Evolutionary conservation across 202 grass and related monocot species (phyloP), one percentile per base, ranked within the genome.

Genomic region (Eragrostis tef): DNA sequence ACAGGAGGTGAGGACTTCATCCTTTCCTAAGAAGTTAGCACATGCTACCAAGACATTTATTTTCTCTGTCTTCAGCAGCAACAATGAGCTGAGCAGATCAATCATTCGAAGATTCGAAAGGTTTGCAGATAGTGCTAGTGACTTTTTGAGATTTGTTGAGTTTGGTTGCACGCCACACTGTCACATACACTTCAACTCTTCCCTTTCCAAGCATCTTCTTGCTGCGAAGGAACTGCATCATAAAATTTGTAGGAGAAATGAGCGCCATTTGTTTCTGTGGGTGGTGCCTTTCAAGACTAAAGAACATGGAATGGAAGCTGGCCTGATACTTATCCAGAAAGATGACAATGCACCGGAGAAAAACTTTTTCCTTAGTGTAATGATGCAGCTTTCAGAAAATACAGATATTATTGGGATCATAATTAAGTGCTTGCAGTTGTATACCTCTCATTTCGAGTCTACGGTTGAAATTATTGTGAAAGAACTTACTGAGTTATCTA

Each of bases 101-200:
- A 3, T 12, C 0, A 44, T 71, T 51, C 54, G 8, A 3, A 79
- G 66, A 19, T 54, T 53, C 12, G 83, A 79, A 16, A 21, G 66
- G 65, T 85, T 22, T 14, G 74, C 66, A 1, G 56, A 84, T 47
- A 64, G 73, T 3, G 82, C 82, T 8, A 45, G 53, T 0, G 73
- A 84, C 3, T 84, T 78, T 21, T 2, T 85, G 11, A 71, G 8
- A 41, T 64, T 78, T 3, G 6, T 79, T 2, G 67, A 85, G 22
- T 6, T 64, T 13, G 83, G 67, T 31, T 11, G 66, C 0, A 50
- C 46, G 16, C 44, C 75, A 7, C 6, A 6, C 0, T 17, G 11
- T n/a, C 56, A 43, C 42, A 45, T 64, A 46, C 42, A 49, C n/a
- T 15, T 71, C 1, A 10, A 79, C 7, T 48, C 31, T 34, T 34